These are phyloP conservation scores for Monosporozyma siamensis DNA, from an alignment of 805 yeast genomes.

Conservation along the genomic window DNA sequence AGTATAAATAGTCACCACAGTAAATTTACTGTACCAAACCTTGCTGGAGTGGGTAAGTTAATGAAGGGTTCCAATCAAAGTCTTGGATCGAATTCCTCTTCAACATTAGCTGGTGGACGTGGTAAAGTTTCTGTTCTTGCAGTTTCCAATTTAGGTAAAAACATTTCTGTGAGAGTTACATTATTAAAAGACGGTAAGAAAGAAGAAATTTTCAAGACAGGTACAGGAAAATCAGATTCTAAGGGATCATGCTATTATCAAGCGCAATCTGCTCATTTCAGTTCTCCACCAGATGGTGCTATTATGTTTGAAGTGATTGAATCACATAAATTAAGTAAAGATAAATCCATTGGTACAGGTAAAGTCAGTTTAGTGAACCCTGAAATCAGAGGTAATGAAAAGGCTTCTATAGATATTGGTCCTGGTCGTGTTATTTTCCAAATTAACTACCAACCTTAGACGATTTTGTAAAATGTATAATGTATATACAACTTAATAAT, in stretches of 20 bases:
- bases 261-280: constrained; percentile 54
- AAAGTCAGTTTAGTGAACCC: constrained; percentile 42
- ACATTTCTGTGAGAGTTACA: constrained; percentile 45
- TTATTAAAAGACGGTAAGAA: constrained; percentile 37
- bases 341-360: constrained; percentile 51
- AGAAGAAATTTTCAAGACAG: constrained; percentile 59
- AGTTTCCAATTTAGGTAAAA: constrained; percentile 35
- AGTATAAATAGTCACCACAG: background rate
- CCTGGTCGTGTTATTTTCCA: constrained; percentile 25
- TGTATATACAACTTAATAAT: too few relatives aligned
- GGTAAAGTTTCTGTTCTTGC: constrained; percentile 40
- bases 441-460: constrained; percentile 17
- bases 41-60: too few relatives aligned
- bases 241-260: constrained; percentile 44
- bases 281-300: constrained; percentile 51
- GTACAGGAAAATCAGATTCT: constrained; percentile 40
- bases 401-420: constrained; percentile 24
- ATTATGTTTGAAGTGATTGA: constrained; percentile 53
- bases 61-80: background rate
- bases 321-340: constrained; percentile 67
- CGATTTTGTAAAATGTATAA: too few relatives aligned
- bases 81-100: constrained; percentile 1
- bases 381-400: constrained; percentile 25
- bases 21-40: background rate
- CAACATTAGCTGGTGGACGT: background rate